These are phyloP conservation scores for Glonium stellatum DNA, from an alignment of 495 filamentous ascomycete species.

Conservation along the genomic window DNA sequence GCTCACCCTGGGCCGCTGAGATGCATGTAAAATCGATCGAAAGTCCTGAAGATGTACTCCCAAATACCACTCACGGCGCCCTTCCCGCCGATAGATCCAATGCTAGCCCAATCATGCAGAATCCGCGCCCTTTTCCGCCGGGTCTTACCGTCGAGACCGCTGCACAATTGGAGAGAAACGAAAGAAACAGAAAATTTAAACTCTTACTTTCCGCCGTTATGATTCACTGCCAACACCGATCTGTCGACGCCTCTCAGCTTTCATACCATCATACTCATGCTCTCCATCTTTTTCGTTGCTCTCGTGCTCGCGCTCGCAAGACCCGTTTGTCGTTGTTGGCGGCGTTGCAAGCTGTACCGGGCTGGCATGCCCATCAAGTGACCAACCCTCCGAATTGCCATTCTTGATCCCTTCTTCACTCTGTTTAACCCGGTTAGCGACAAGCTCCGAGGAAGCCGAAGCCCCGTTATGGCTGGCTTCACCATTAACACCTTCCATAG, in stretches of 20 bases:
- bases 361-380: constrained; percentile 9
- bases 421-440: constrained; percentile 19
- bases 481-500: neutral
- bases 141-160: neutral
- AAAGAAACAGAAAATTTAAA: neutral
- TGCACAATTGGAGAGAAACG: neutral
- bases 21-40: neutral
- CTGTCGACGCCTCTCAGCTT: neutral
- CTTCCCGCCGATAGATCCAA: neutral
- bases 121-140: neutral
- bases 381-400: neutral
- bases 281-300: constrained; percentile 3
- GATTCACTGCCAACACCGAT: neutral
- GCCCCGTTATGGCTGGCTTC: neutral
- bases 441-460: constrained; percentile 7
- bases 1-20: neutral
- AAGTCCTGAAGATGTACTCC: too few species aligned
- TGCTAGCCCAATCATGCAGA: constrained; percentile 2
- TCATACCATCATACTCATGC: neutral
- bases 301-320: constrained; percentile 26
- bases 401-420: neutral
- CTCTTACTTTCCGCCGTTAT: neutral
- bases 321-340: constrained; percentile 32
- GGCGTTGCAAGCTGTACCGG: constrained; percentile 36
- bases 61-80: too few species aligned